Evolutionary conservation across 257 asterid species (phyloP).

Genomic region (Datura wrightii): DNA sequence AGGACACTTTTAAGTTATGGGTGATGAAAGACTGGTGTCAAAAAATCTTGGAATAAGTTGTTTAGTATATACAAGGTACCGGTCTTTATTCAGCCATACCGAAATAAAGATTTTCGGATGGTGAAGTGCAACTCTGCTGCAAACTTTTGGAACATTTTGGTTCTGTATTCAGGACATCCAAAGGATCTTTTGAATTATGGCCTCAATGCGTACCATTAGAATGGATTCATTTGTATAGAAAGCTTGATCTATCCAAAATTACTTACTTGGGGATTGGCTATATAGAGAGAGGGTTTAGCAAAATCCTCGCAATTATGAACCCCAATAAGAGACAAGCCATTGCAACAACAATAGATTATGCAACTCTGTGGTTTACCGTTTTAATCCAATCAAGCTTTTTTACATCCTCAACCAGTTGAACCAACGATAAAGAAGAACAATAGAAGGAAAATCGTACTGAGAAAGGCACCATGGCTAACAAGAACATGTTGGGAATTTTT

Average conservation of each 20-base stretch:
- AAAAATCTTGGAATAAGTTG: too few species aligned
- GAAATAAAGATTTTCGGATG: too few species aligned
- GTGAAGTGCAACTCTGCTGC: not conserved
- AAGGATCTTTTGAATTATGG: too few species aligned
- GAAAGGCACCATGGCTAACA: not conserved
- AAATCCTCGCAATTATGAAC: not conserved
- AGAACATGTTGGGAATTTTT: not conserved
- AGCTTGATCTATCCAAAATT: not conserved
- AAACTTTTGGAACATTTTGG: not conserved
- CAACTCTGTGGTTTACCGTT: not conserved
- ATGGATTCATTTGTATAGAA: too few species aligned
- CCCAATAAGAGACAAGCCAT: not conserved
- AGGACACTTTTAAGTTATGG: too few species aligned
- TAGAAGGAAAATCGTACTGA: not conserved
- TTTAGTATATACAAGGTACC: too few species aligned
- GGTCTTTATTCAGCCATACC: too few species aligned
- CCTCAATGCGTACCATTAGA: too few species aligned
- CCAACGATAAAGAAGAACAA: not conserved
- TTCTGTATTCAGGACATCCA: not conserved
- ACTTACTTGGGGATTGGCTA: too few species aligned
- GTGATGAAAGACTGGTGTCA: too few species aligned
- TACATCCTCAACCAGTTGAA: not conserved
- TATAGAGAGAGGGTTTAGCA: too few species aligned
- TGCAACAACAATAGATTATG: not conserved
- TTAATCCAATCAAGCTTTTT: not conserved